Conservation (phyloP, 345 rosid genomes). For the Eutrema yunnanense region DNA sequence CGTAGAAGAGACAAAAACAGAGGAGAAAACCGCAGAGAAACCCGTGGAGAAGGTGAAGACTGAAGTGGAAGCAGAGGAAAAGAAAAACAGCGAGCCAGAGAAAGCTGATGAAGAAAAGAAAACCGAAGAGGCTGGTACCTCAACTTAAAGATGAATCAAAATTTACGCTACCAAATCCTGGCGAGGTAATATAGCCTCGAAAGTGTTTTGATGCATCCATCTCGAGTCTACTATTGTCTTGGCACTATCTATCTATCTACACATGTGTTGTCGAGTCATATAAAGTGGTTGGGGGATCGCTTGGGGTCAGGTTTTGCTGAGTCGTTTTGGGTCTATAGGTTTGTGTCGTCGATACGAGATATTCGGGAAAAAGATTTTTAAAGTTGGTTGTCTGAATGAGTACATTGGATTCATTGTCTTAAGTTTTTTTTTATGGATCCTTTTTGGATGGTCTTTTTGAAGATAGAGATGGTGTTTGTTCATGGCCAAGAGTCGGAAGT, state of each 20-base stretch:
- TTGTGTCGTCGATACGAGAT: constrained; percentile 9
- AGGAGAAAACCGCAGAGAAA: constrained; percentile 37
- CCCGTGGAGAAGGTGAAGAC: constrained; percentile 29
- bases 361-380: background rate
- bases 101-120: constrained; percentile 42
- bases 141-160: constrained; percentile 31
- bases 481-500: constrained; percentile 10
- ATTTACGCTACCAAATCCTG: constrained; percentile 9
- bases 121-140: constrained; percentile 41
- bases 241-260: constrained; percentile 24
- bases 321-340: constrained; percentile 23
- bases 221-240: constrained; percentile 12
- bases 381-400: constrained; percentile 14
- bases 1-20: constrained; percentile 59
- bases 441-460: constrained; percentile 14
- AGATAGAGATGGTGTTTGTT: constrained; percentile 4
- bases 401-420: constrained; percentile 15
- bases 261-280: constrained; percentile 19
- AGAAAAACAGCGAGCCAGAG: constrained; percentile 30
- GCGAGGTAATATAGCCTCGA: constrained; percentile 17
- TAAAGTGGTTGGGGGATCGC: constrained; percentile 19
- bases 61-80: constrained; percentile 34
- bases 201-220: constrained; percentile 15
- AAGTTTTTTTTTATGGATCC: background rate
- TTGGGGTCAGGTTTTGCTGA: constrained; percentile 19